A percentile compares a stretch with the other conserved stretches of the same genome.
Conservation (phyloP, 2,329 filamentous ascomycete genomes). For the Fusarium circinatum region DNA sequence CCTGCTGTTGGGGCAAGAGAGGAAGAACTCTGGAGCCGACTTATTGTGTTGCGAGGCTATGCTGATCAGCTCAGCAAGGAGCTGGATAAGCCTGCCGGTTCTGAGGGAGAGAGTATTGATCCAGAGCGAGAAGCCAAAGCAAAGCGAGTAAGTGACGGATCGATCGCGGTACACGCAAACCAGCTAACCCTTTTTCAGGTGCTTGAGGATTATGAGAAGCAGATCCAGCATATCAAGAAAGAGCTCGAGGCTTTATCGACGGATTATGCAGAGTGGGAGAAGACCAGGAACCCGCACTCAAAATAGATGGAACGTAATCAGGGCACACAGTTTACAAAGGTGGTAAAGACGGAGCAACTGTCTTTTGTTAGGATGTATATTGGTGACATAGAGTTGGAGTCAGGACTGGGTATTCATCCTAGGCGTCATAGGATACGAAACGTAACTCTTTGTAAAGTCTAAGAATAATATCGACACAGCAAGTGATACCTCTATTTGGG, state of each 20-base stretch:
- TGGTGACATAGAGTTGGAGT: constrained; percentile 36
- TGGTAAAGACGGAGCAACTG: constrained; percentile 10
- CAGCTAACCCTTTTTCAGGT: constrained; percentile 61
- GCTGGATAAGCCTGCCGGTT: constrained; percentile 72
- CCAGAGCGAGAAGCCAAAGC: constrained; percentile 77
- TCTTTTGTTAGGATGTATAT: constrained; percentile 32
- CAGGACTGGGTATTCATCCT: constrained; percentile 36
- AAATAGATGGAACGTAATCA: constrained; percentile 43
- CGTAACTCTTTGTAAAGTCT: constrained; percentile 26
- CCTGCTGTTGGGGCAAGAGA: constrained; percentile 79
- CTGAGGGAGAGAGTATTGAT: constrained; percentile 67
- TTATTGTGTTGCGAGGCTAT: constrained; percentile 79
- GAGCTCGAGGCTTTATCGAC: constrained; percentile 72
- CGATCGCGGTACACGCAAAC: background rate
- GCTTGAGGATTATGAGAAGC: constrained; percentile 82
- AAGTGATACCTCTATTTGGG: constrained; percentile 6
- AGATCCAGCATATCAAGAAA: constrained; percentile 79
- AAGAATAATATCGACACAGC: constrained; percentile 17
- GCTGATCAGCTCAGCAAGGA: constrained; percentile 78
- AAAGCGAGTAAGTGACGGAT: constrained; percentile 70
- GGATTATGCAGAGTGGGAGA: constrained; percentile 67
- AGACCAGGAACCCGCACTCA: constrained; percentile 56
- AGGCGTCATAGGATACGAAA: constrained; percentile 35
- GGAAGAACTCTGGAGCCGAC: constrained; percentile 86
- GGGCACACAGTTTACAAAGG: background rate